phyloP scores from a whole-genome alignment of 345 rosid species.

The Lagerstroemia speciosa region DNA sequence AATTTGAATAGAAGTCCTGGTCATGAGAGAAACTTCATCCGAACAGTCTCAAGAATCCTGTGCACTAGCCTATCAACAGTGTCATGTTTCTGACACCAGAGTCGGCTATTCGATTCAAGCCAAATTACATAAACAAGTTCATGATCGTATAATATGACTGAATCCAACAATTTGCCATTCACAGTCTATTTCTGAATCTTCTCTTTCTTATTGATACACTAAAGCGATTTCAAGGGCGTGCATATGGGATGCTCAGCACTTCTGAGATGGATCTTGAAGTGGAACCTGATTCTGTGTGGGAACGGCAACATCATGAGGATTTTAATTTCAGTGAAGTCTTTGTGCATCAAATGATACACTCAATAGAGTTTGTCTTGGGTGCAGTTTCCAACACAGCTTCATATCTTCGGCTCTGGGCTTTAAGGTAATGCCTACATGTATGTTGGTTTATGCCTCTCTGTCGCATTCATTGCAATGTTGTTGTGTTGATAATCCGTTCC shows the following conservation, averaged over 20 bases:
- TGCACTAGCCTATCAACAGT: no score
- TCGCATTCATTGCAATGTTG: constrained; percentile 5
- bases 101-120: no score
- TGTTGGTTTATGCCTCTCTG: background rate
- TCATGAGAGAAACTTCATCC: no score
- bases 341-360: constrained; percentile 99
- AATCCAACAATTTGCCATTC: no score
- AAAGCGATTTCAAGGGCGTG: constrained; percentile 92
- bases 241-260: constrained; percentile 68
- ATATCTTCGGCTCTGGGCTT: constrained; percentile 98
- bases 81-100: no score
- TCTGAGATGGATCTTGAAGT: constrained; percentile 71
- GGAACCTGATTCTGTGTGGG: constrained; percentile 56
- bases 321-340: constrained; percentile 94
- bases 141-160: no score
- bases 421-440: constrained; percentile 41
- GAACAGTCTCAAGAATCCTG: no score
- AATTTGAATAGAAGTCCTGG: no score
- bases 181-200: background rate
- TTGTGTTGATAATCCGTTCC: constrained; percentile 4
- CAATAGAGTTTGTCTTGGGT: constrained; percentile 91
- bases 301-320: constrained; percentile 67
- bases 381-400: constrained; percentile 98
- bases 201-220: constrained; percentile 7
- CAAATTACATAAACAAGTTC: no score